phyloP scores from a whole-genome alignment of 2,329 filamentous ascomycete species.

The Aspergillus amoenus region DNA sequence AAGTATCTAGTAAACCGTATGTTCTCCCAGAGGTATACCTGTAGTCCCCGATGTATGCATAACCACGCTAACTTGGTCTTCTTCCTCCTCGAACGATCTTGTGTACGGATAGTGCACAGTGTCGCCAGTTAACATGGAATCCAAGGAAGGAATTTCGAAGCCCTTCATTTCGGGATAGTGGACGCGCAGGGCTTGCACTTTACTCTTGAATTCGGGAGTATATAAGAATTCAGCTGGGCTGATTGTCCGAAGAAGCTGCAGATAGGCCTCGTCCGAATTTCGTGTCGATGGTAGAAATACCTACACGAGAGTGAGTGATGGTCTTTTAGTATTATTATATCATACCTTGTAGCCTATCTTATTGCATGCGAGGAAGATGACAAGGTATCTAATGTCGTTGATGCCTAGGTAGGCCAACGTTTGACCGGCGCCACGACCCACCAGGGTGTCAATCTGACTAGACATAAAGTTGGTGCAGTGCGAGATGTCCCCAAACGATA shows the following conservation, averaged over 20 bases:
- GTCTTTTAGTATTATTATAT: not conserved
- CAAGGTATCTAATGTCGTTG: not conserved
- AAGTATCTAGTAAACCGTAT: not conserved
- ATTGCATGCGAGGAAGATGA: not conserved
- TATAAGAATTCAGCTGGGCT: not conserved
- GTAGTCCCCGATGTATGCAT: not conserved
- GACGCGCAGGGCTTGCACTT: not conserved
- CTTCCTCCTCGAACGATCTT: not conserved
- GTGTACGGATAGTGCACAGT: not conserved
- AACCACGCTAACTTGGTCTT: not conserved
- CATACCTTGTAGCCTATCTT: not conserved
- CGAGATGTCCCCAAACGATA: no score
- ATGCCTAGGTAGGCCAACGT: not conserved
- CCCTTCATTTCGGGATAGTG: not conserved
- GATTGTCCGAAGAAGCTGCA: not conserved
- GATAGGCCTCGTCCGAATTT: not conserved
- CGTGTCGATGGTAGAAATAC: not conserved
- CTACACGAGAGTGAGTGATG: rapidly evolving
- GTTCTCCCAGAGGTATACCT: not conserved
- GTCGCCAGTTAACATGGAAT: not conserved
- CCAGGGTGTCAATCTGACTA: no score
- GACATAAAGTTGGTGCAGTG: no score
- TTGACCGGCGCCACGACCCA: no score
- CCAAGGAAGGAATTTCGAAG: not conserved
- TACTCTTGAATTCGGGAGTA: not conserved